phyloP scores from a whole-genome alignment of 352 stramenopile genomes.

The Phytopythium litorale region DNA sequence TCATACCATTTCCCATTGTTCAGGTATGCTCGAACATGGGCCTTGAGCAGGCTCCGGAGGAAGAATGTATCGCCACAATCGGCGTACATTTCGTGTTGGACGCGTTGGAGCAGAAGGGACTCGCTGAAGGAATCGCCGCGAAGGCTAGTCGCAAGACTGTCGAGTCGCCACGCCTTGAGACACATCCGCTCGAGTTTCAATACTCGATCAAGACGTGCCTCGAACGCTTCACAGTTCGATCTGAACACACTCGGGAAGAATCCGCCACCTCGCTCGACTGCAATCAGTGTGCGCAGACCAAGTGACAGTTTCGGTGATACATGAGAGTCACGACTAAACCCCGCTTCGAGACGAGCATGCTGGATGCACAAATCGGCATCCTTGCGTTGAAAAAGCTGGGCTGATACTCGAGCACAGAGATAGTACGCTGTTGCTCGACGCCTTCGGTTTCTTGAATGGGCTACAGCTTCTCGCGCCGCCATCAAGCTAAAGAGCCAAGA shows the following conservation, averaged over 20 bases:
- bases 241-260: conserved; percentile 25
- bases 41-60: conserved; percentile 37
- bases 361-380: conserved; percentile 22
- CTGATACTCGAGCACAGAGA: conserved; percentile 17
- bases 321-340: not conserved
- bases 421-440: conserved; percentile 26
- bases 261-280: conserved; percentile 28
- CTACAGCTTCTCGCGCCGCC: conserved; percentile 18
- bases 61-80: conserved; percentile 53
- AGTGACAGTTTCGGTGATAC: conserved; percentile 1
- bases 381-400: conserved; percentile 16
- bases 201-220: conserved; percentile 30
- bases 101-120: conserved; percentile 50
- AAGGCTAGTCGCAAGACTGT: conserved; percentile 36
- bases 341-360: conserved; percentile 25
- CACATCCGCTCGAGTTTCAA: conserved; percentile 65
- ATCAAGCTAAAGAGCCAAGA: conserved; percentile 29
- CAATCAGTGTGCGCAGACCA: conserved; percentile 22
- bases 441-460: conserved; percentile 20
- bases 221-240: conserved; percentile 36
- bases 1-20: conserved; percentile 20
- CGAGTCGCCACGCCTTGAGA: conserved; percentile 45
- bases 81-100: conserved; percentile 38
- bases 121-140: conserved; percentile 44
- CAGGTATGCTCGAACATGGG: conserved; percentile 46